These are phyloP conservation scores for Paraconiothyrium brasiliense DNA, from an alignment of 2,329 filamentous ascomycete species.

Conservation along the genomic window DNA sequence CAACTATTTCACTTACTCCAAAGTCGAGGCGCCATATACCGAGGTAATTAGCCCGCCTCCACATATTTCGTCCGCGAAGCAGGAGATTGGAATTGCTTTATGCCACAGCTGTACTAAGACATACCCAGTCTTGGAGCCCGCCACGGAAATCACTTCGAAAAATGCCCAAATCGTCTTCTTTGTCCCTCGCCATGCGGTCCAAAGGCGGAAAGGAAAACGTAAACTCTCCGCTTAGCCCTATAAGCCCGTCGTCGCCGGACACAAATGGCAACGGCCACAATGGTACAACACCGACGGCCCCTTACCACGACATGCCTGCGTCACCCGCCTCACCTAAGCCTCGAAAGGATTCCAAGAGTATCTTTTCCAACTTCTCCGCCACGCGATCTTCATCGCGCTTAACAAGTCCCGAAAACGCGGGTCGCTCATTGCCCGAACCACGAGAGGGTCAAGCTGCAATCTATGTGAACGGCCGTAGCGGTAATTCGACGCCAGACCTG, in stretches of 20 bases:
- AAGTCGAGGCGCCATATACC: conserved; percentile 27
- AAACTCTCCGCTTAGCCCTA: conserved; percentile 43
- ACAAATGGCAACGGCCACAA: conserved; percentile 32
- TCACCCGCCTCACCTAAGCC: conserved; percentile 47
- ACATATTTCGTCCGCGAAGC: conserved; percentile 10
- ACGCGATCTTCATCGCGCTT: conserved; percentile 58
- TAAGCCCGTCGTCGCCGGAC: conserved; percentile 44
- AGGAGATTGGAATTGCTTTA: conserved; percentile 15
- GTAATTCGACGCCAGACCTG: conserved; percentile 60
- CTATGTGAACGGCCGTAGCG: conserved; percentile 54
- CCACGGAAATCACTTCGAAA: conserved; percentile 44
- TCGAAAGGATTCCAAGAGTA: conserved; percentile 52
- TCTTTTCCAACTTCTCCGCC: conserved; percentile 60
- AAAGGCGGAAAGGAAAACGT: conserved; percentile 40
- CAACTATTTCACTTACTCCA: conserved; percentile 24
- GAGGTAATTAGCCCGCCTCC: conserved; percentile 38
- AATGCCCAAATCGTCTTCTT: conserved; percentile 51
- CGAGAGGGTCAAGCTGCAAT: conserved; percentile 40
- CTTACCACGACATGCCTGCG: conserved; percentile 43
- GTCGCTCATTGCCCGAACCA: conserved; percentile 43
- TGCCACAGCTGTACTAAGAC: conserved; percentile 35
- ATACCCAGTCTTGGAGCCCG: conserved; percentile 33
- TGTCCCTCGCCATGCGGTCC: conserved; percentile 49
- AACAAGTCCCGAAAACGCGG: conserved; percentile 46
- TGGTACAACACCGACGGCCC: conserved; percentile 40